A percentile compares a stretch with the other conserved stretches of the same genome.
These are phyloP conservation scores for Codiaeum variegatum DNA, from an alignment of 441 rosid genomes.

Conservation along the genomic window DNA sequence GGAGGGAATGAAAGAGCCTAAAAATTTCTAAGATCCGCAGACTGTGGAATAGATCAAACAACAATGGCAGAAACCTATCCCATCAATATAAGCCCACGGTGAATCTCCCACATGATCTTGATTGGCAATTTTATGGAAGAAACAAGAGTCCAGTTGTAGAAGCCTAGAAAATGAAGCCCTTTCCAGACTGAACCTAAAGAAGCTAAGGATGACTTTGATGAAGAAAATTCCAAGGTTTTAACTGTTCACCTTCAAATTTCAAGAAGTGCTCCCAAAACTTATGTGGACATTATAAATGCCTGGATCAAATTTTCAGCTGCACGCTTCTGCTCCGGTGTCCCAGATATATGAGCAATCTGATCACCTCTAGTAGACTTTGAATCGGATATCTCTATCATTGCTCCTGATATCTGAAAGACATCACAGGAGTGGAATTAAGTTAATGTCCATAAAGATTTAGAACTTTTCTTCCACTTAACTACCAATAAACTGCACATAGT, in stretches of 20 bases:
- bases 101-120: conserved; percentile 38
- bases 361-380: conserved; percentile 72
- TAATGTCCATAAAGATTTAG: neutral
- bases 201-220: conserved; percentile 35
- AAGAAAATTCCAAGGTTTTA: conserved; percentile 34
- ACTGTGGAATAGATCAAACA: conserved; percentile 29
- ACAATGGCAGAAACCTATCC: conserved; percentile 33
- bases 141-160: conserved; percentile 34
- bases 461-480: neutral
- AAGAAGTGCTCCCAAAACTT: conserved; percentile 28
- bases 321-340: conserved; percentile 87
- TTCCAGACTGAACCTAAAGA: conserved; percentile 37
- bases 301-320: conserved; percentile 92
- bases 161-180: conserved; percentile 33
- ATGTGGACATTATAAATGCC: conserved; percentile 93
- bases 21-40: conserved; percentile 42
- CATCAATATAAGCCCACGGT: conserved; percentile 33
- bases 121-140: conserved; percentile 34
- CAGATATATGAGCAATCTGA: conserved; percentile 78
- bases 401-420: conserved; percentile 84
- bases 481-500: neutral
- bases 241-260: conserved; percentile 38
- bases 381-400: conserved; percentile 81
- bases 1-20: conserved; percentile 63
- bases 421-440: conserved; percentile 10